These are phyloP conservation scores for Penicillium sp. DNA, from an alignment of 2,329 filamentous ascomycete species.

Conservation along the genomic window DNA sequence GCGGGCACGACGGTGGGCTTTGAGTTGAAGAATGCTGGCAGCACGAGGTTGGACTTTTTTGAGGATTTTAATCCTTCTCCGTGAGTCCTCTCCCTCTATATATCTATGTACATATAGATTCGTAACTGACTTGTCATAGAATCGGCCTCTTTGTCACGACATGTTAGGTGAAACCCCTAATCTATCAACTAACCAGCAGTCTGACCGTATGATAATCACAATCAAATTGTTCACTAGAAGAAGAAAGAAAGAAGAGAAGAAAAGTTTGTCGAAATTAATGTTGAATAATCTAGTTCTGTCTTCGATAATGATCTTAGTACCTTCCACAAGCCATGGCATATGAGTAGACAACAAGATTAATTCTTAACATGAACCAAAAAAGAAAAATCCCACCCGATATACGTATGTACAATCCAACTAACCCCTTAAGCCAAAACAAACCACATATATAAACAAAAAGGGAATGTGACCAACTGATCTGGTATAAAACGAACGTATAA, in stretches of 20 bases:
- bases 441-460: neutral
- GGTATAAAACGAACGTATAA: too few species aligned
- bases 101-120: neutral
- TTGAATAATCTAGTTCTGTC: neutral
- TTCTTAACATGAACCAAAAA: neutral
- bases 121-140: constrained; percentile 23
- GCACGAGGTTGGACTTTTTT: constrained; percentile 57
- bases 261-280: neutral
- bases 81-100: constrained; percentile 26
- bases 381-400: neutral
- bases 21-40: constrained; percentile 49
- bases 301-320: neutral
- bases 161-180: constrained; percentile 36
- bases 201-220: neutral
- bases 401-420: neutral
- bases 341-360: too few species aligned
- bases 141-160: constrained; percentile 42
- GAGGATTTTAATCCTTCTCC: constrained; percentile 58
- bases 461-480: too few species aligned
- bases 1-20: constrained; percentile 51
- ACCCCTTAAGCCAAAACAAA: neutral
- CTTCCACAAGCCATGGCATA: too few species aligned
- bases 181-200: neutral
- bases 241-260: neutral
- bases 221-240: neutral